These are phyloP conservation scores for Pseudocercospora crystallina DNA, from an alignment of 2,329 filamentous ascomycete genomes.

Conservation along the genomic window DNA sequence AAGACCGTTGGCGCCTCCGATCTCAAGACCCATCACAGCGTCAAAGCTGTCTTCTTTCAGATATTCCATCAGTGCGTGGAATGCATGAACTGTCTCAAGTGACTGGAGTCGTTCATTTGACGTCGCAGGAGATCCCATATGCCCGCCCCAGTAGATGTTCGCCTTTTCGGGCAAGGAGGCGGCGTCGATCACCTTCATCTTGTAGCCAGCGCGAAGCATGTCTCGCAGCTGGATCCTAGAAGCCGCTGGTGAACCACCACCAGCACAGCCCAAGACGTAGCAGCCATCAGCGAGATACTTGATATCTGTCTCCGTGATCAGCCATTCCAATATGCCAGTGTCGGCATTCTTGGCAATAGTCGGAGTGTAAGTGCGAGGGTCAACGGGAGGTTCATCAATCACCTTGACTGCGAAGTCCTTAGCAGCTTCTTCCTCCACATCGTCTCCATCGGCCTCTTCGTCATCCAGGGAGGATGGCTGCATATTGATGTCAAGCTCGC, in stretches of 20 bases:
- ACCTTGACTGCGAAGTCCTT: slow-evolving; percentile 39
- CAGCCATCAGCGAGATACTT: slow-evolving; percentile 59
- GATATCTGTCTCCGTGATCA: slow-evolving; percentile 58
- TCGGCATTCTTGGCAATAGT: slow-evolving; percentile 38
- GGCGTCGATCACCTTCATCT: slow-evolving; percentile 54
- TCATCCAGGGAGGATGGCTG: slow-evolving; percentile 21
- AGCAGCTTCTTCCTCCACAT: slow-evolving; percentile 15
- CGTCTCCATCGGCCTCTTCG: slow-evolving; percentile 17
- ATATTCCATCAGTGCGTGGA: slow-evolving; percentile 52
- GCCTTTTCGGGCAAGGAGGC: slow-evolving; percentile 53
- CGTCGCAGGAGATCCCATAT: slow-evolving; percentile 61
- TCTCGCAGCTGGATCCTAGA: slow-evolving; percentile 53
- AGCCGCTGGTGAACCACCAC: slow-evolving; percentile 58
- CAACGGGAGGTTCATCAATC: slow-evolving; percentile 29
- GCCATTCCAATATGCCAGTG: slow-evolving; percentile 53
- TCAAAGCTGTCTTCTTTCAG: slow-evolving; percentile 48
- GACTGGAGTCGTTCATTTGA: slow-evolving; percentile 60
- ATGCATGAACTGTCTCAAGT: slow-evolving; percentile 50
- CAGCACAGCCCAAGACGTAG: slow-evolving; percentile 62
- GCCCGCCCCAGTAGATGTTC: slow-evolving; percentile 57
- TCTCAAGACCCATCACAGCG: slow-evolving; percentile 63
- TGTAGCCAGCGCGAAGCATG: slow-evolving; percentile 52
- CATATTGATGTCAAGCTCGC: slow-evolving; percentile 32
- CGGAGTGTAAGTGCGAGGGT: slow-evolving; percentile 47
- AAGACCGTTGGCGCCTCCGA: slow-evolving; percentile 66